phyloP scores from a whole-genome alignment of 345 rosid species.

The Camelina sativa region DNA sequence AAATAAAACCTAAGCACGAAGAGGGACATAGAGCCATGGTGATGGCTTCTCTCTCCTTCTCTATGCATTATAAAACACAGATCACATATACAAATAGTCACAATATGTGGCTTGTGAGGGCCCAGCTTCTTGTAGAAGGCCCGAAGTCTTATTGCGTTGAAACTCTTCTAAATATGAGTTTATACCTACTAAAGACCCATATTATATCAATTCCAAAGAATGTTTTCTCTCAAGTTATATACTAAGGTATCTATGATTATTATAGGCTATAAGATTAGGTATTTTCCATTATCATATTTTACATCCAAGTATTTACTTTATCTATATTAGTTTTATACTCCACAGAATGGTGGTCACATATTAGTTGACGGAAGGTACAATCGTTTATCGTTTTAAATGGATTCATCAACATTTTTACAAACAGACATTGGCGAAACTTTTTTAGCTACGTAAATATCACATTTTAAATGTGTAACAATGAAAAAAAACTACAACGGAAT shows the following conservation, averaged over 20 bases:
- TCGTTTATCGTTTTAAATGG: neutral
- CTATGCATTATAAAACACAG: constrained; percentile 9
- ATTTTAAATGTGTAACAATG: neutral
- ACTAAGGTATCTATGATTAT: constrained; percentile 8
- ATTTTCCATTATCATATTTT: constrained; percentile 21
- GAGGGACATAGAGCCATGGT: constrained; percentile 35
- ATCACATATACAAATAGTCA: constrained; percentile 18
- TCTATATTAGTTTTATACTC: neutral
- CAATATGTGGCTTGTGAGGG: constrained; percentile 43
- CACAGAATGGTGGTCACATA: neutral
- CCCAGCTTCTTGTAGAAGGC: constrained; percentile 36
- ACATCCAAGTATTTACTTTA: neutral
- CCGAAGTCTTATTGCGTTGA: constrained; percentile 34
- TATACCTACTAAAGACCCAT: constrained; percentile 35
- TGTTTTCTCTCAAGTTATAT: constrained; percentile 33
- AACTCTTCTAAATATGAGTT: constrained; percentile 25
- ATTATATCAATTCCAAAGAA: constrained; percentile 30
- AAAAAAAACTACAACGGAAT: neutral
- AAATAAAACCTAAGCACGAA: constrained; percentile 39
- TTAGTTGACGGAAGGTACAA: too few species aligned
- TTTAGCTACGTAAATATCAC: too few species aligned
- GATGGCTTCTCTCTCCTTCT: constrained; percentile 31
- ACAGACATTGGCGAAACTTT: neutral
- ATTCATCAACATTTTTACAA: neutral
- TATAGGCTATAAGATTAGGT: constrained; percentile 13